Base-by-base conservation (phyloP, 2,329 filamentous ascomycete species). In the Ceratocystis colombiana region DNA sequence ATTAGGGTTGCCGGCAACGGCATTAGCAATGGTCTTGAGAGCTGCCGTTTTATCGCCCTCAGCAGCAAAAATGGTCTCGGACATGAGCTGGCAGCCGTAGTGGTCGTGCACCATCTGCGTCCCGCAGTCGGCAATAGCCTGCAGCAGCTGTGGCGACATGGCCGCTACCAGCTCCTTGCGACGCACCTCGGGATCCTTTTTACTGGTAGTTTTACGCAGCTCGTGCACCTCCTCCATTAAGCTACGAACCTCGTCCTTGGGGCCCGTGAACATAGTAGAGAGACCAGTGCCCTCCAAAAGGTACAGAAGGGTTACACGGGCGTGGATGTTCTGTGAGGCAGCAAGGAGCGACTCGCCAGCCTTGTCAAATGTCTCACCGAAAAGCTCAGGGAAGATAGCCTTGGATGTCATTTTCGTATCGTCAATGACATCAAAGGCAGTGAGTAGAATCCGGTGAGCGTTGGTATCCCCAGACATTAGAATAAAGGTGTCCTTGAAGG, bases 401-500 rank as follows among this genome's bases (percentile, higher is more conserved):
- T 96, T 97, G 63, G 86, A 82, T 2, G 86, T 89, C 72, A 96
- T 80, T 70, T 95, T 92, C 8, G 94, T 99, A 74, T 99, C 94
- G 71, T 99, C 94, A 62, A 96, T 86, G 62, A 96, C 87, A 72
- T 97, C 94, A 73, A 92, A 91, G 1, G 90, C 90, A 1, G 91
- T 82, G 66, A 97, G 81, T 44, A 99, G 84, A 65, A 97, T 83
- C 69, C 87, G 80, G 73, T 96, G 90, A 1, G 86, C 94, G 72
- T 92, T 77, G 5, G 80, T 75, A 73, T 99, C 93, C 61, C 84
- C 86, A 2, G 91, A 89, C 84, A 99, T 90, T 69, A 88, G 79
- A 73, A 92, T 86, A 70, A 95, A 84, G 10, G 88, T 94, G 70
- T 96, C 91, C 74, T 96, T 95, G 83, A 90, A 96, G 64, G 87